Base-by-base conservation (phyloP, 768 basidiomycete genomes). In the Lentinula lateritia region DNA sequence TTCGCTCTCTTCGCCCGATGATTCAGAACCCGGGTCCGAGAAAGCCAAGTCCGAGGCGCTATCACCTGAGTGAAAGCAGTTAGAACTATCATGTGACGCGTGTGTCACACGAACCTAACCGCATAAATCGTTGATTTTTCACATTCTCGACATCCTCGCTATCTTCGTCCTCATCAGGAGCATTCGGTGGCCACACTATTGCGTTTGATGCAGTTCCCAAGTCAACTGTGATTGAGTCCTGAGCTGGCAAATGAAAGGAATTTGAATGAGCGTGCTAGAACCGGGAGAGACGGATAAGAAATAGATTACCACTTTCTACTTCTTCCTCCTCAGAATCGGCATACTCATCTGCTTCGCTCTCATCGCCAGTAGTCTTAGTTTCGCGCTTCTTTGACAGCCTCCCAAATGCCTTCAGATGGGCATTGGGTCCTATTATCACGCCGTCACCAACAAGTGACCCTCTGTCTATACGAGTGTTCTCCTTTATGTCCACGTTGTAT, bases 361-460 rank as follows among this genome's bases (percentile, higher is more conserved):
- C 76, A 2, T 72, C 76, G 1, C 73, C 76, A 2, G 69, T 76
- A 0, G 69, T 72, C 5, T 64, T 72, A 54, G 60, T 69, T 63
- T 70, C 77, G 45, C 75, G 74, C 71, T 73, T 78, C 67, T 73
- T 83, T n/a, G 88, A 89, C 62, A 98, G 74, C 56, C 90, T 78
- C 65, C 88, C 85, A 69, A 93, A 96, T 15, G 85, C 83, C 50
- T 76, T 74, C 53, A 97, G 68, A 48, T 68, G 75, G 8, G 88
- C 90, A 41, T 82, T 76, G n/a, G 88, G 86, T 0, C 94, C 95
- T 15, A 98, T 71, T 36, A 81, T 76, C 1, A 95, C 94, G 16
- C 83, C 88, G 65, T 95, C 90, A 0, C 87, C 93, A 35, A 98
- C 79, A 64, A 99, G 71, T 65, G 87, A 90, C 0, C 97, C 96